Percentiles rank a stretch among this genome's conserved stretches.
These are phyloP conservation scores for Mortierella sp. DNA, from an alignment of 371 early-diverging fungal genomes.

Conservation along the genomic window DNA sequence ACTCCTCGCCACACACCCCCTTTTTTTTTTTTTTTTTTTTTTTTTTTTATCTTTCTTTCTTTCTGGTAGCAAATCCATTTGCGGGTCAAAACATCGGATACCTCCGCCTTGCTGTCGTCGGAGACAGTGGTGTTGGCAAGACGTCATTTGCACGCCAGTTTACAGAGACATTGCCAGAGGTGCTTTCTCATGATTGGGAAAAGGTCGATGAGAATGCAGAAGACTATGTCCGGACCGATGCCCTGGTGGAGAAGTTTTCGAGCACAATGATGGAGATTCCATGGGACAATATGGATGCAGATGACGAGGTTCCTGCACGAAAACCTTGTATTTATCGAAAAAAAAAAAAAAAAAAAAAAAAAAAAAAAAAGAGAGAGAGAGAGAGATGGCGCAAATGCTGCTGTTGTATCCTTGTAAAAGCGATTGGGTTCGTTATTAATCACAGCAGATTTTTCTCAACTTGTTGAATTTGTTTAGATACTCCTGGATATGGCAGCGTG, in stretches of 20 bases:
- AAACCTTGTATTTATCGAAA: constrained; percentile 57
- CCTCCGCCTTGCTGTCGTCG: constrained; percentile 60
- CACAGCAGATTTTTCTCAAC: too few relatives aligned
- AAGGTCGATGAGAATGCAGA: constrained; percentile 26
- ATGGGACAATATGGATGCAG: constrained; percentile 54
- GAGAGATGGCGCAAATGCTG: too few relatives aligned
- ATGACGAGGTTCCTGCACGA: constrained; percentile 51
- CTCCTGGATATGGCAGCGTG: background rate
- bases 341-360: background rate
- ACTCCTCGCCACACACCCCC: background rate
- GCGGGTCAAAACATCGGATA: background rate
- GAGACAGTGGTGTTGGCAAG: constrained; percentile 72
- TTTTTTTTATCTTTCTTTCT: background rate
- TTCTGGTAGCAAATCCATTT: background rate
- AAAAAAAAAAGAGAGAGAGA: background rate
- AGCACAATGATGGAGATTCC: constrained; percentile 54
- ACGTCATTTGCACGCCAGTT: constrained; percentile 21
- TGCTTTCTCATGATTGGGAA: background rate
- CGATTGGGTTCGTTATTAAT: too few relatives aligned
- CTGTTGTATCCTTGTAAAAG: too few relatives aligned
- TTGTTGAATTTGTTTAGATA: too few relatives aligned
- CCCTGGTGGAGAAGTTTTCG: constrained; percentile 51
- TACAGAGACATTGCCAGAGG: background rate
- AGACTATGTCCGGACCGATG: constrained; percentile 35
- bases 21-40: background rate